Conservation (phyloP, 805 yeast genomes). For the Candida palmyrensis region DNA sequence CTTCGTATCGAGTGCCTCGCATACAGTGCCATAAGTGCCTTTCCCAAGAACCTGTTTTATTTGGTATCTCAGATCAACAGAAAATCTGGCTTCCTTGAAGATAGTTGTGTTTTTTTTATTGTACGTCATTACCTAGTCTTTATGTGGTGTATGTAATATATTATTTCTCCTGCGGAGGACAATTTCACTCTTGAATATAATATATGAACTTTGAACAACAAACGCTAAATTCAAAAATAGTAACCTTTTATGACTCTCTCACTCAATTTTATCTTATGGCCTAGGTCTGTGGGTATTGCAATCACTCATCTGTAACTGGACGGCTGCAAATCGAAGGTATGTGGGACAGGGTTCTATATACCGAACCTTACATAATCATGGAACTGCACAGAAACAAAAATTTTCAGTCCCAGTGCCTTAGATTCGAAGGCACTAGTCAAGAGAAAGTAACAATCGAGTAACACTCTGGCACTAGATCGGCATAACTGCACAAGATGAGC, state of each 20-base stretch:
- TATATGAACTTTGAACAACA: too few relatives aligned
- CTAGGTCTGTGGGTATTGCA: too few relatives aligned
- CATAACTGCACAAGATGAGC: slow-evolving; percentile 46
- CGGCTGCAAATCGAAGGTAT: too few relatives aligned
- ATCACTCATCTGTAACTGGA: too few relatives aligned
- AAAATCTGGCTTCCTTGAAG: slow-evolving; percentile 51
- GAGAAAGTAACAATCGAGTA: not conserved
- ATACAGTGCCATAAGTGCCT: slow-evolving; percentile 85
- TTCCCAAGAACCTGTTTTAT: slow-evolving; percentile 61
- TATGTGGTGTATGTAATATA: not conserved
- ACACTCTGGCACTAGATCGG: not conserved
- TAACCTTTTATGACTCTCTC: too few relatives aligned
- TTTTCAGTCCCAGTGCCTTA: slow-evolving; percentile 1
- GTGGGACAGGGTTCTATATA: not conserved
- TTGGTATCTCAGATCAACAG: slow-evolving; percentile 56
- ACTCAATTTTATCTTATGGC: too few relatives aligned
- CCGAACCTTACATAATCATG: not conserved
- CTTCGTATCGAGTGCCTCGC: slow-evolving; percentile 60
- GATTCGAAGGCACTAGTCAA: not conserved
- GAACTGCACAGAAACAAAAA: not conserved
- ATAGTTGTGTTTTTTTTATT: slow-evolving; percentile 1
- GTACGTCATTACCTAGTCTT: too few relatives aligned
- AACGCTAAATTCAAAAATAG: too few relatives aligned
- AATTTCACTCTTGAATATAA: too few relatives aligned
- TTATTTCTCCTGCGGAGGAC: not conserved